A percentile compares a stretch with the other conserved stretches of the same genome.
phyloP scores from a whole-genome alignment of 2,329 filamentous ascomycete genomes.

The Xylaria sp. region DNA sequence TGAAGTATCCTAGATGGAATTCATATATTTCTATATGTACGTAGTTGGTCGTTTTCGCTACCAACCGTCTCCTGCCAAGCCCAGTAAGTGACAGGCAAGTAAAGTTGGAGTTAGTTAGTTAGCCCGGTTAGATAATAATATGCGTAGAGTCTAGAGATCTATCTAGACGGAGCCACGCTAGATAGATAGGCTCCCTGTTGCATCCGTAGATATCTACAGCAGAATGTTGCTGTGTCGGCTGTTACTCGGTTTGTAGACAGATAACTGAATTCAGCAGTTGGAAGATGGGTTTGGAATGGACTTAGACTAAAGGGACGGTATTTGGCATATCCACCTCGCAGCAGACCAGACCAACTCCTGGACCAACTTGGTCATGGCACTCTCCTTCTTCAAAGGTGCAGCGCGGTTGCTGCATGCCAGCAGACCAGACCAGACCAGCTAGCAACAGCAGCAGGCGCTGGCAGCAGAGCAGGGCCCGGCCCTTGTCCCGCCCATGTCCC shows the following conservation, averaged over 20 bases:
- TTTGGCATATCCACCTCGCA: neutral
- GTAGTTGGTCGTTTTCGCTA: neutral
- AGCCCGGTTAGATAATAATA: neutral
- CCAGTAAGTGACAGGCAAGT: neutral
- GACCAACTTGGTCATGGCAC: slow-evolving; percentile 27
- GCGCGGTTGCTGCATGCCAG: slow-evolving; percentile 21
- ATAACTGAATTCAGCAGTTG: neutral
- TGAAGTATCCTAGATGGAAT: neutral
- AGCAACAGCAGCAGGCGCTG: slow-evolving; percentile 12
- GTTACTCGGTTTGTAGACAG: neutral
- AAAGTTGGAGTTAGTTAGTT: neutral
- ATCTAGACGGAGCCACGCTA: neutral
- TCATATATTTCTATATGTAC: neutral
- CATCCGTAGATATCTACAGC: neutral
- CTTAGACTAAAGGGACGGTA: too few relatives aligned
- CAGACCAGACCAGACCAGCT: slow-evolving; percentile 23
- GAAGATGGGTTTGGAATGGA: neutral
- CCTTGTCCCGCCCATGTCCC: slow-evolving; percentile 15
- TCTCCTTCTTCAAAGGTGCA: slow-evolving; percentile 26
- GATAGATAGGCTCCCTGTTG: neutral
- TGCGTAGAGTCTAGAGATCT: neutral
- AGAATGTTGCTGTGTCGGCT: neutral
- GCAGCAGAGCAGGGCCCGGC: too few relatives aligned
- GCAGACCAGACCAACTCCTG: slow-evolving; percentile 21
- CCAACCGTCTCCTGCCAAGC: neutral